Evolutionary conservation across 2,329 filamentous ascomycete species (phyloP), one percentile per base, ranked within the genome.

Genomic region (Fusarium equiseti): DNA sequence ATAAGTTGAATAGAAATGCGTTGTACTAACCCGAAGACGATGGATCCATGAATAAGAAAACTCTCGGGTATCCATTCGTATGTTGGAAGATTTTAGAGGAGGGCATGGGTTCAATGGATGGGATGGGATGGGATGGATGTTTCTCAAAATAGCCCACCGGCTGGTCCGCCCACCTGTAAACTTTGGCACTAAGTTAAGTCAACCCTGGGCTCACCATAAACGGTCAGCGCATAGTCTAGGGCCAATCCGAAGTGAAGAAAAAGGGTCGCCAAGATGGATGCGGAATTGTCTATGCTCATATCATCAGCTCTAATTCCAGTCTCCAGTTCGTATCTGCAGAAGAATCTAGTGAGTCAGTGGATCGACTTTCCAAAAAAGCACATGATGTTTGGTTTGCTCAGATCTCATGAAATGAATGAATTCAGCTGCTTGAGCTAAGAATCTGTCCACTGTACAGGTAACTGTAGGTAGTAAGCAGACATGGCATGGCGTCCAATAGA

Each of bases 121-220:
- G 32, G 44, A 44, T 31, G 56, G 40, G 15, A 52, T 35, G 20
- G 29, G 27, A 22, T 56, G 27, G 48, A 24, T 50, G 51, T 55
- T 69, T 54, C 68, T 69, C 40, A 72, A 71, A 71, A 71, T 71
- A 71, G 68, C 38, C 51, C 44, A 35, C 26, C 44, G 18, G 40
- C 31, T 40, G 42, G 46, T 45, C 48, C 32, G 27, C 54, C 45
- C 51, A 64, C 59, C 59, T 50, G 45, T 49, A 59, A 51, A 50
- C 44, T 63, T 65, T 54, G 38, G 45, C 58, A 68, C 66, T 68
- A 68, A 57, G 27, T 43, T 45, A 35, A 46, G 62, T 40, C 49
- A 43, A 32, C 57, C 57, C 35, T 49, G 42, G 57, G 18, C 44
- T 52, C 11, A 46, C 63, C 45, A 59, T 44, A 71, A 48, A 71